A percentile compares a stretch with the other conserved stretches of the same genome.
phyloP scores from a whole-genome alignment of 1,284 basidiomycete species.

The Neolentinus lepideus region DNA sequence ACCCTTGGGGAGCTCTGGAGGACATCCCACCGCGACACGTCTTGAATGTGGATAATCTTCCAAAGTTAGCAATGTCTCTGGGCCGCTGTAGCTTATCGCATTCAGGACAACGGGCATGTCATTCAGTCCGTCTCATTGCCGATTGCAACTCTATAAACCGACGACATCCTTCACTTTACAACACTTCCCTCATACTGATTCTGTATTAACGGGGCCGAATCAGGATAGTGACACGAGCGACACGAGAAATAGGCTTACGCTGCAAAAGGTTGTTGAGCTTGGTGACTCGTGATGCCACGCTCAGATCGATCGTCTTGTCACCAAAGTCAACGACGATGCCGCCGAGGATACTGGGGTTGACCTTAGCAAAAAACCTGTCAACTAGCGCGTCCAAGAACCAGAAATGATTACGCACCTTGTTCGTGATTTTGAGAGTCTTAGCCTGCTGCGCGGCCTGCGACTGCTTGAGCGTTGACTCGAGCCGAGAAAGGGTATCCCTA shows the following conservation, averaged over 20 bases:
- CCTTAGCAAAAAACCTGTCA: conserved; percentile 34
- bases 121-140: neutral
- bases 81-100: too few species aligned
- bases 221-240: neutral
- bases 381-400: neutral
- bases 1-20: too few species aligned
- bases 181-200: neutral
- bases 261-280: conserved; percentile 88
- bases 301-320: conserved; percentile 96
- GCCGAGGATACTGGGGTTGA: conserved; percentile 83
- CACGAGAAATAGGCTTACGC: conserved; percentile 39
- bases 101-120: too few species aligned
- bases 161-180: neutral
- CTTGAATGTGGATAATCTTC: too few species aligned
- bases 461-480: conserved; percentile 82
- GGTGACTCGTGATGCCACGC: conserved; percentile 88
- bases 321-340: conserved; percentile 96
- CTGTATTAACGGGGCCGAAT: neutral
- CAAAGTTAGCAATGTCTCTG: too few species aligned
- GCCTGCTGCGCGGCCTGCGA: conserved; percentile 78
- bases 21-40: too few species aligned
- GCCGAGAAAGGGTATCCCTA: conserved; percentile 62
- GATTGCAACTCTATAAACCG: neutral
- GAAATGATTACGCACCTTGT: conserved; percentile 56
- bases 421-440: conserved; percentile 81